Evolutionary conservation across 106 monocot genomes (phyloP), one percentile per base, ranked within the genome.

Genomic region (Chionographis japonica): DNA sequence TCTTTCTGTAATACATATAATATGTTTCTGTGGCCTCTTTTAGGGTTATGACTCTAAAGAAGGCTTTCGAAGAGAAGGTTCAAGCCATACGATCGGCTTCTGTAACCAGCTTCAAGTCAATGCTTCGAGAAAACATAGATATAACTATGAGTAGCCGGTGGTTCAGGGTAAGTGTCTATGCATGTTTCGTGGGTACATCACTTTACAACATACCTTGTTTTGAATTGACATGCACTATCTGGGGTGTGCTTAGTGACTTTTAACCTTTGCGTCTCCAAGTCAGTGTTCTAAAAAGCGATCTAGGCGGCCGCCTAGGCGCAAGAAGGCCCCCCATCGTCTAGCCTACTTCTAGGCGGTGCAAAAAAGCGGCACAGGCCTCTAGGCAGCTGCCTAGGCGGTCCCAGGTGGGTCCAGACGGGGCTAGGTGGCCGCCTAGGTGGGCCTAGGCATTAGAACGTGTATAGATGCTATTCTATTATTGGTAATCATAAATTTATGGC

Each of bases 101-200:
- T 27, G 72, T 73, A 16, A 60, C 73, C 27, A 71, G 81, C 35
- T 97, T 97, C 58, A 92, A 86, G 71, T 74, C 85, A 12, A 85
- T 97, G 95, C 91, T 97, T 54, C 75, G 73, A 52, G 95, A 92
- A 52, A 76, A 73, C 36, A 68, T 65, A 55, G 74, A 77, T 57
- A 83, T 97, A 68, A 92, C 84, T 67, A 46, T 66, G 27, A 77
- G 27, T 61, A 86, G 80, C 62, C 88, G 95, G 36, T 97, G 95
- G 95, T 84, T 86, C 17, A 89, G 78, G 77, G 97, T 97, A 72
- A 69, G 77, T 79, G 37, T 12, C 35, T 57, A 46, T 46, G 46
- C 8, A 3, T 42, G 65, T 74, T 60, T 20, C 20, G 9, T 50
- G 9, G 11, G 2, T 49, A 4, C 17, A 13, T 17, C 37, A 51